Evolutionary conservation across 345 rosid species (phyloP), one percentile per base, ranked within the genome.

Genomic region (Microcos paniculata): DNA sequence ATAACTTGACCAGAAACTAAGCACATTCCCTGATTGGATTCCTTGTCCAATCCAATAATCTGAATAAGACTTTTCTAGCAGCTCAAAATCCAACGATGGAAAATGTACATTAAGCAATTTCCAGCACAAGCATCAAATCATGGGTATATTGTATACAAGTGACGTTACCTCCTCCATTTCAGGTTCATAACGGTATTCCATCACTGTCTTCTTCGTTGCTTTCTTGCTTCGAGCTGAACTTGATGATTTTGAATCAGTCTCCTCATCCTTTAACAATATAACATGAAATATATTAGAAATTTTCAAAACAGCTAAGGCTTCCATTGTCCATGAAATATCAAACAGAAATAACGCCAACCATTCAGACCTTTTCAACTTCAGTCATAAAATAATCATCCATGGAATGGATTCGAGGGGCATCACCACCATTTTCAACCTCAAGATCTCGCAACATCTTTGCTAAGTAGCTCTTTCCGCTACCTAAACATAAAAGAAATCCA

Each of bases 351-450:
- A 74, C 61, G 53, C 51, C 15, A 62, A 73, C 49, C 64, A 16
- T 38, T n/a, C 62, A 38, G 65, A 93, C 99, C 98, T 93, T 95
- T 73, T 93, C 99, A 77, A 95, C 92, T 85, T 95, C 99, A 10
- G 99, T 88, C 98, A 95, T 91, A 86, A 93, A 95, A 88, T 91
- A 95, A 72, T 95, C 99, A 80, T 95, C 99, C 89, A 95, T 95
- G 55, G 98, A 91, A 83, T 93, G 97, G 82, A 95, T 95, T 65
- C 99, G 84, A n/a, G 99, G 99, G 62, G 90, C 90, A 82, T 78
- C 73, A 51, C 97, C 89, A 4, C 97, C 98, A 87, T 88, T 87
- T 85, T 91, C 96, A 78, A 95, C 92, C 83, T 93, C 98, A 33
- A 89, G 84, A 77, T 88, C 99, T 58, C 98, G 97, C 82, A 95